Evolutionary conservation across 2,329 filamentous ascomycete species (phyloP).

Genomic region (Ophiostoma australiae): DNA sequence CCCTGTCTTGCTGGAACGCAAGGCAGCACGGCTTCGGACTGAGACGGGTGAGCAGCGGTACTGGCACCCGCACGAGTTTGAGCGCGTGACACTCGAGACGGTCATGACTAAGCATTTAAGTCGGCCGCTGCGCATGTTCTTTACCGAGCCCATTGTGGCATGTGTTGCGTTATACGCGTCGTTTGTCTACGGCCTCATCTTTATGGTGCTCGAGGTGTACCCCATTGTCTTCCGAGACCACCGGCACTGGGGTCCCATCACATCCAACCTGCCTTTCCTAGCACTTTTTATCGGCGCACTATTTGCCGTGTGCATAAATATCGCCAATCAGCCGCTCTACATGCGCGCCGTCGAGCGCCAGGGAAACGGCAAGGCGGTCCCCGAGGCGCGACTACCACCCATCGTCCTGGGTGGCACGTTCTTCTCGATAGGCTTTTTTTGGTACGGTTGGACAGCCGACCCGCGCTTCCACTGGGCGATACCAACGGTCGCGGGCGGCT

Average conservation of each 20-base stretch:
- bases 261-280: constrained; percentile 55
- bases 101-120: constrained; percentile 63
- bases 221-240: constrained; percentile 46
- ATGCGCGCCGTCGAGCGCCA: constrained; percentile 43
- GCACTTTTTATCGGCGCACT: constrained; percentile 43
- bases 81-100: constrained; percentile 52
- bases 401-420: constrained; percentile 43
- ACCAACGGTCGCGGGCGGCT: constrained; percentile 29
- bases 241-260: constrained; percentile 54
- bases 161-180: constrained; percentile 43
- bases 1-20: constrained; percentile 47
- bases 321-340: constrained; percentile 41
- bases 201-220: constrained; percentile 53
- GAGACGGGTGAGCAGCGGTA: constrained; percentile 33
- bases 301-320: constrained; percentile 50
- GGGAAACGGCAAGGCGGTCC: constrained; percentile 33
- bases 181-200: constrained; percentile 53
- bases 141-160: constrained; percentile 57
- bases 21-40: constrained; percentile 47
- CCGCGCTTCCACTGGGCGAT: constrained; percentile 25
- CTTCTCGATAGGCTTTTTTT: constrained; percentile 41
- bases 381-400: constrained; percentile 41
- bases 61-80: constrained; percentile 47
- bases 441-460: constrained; percentile 29
- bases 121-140: constrained; percentile 50